phyloP scores from a whole-genome alignment of 331 rosid genomes.

The Prunus yedoensis region DNA sequence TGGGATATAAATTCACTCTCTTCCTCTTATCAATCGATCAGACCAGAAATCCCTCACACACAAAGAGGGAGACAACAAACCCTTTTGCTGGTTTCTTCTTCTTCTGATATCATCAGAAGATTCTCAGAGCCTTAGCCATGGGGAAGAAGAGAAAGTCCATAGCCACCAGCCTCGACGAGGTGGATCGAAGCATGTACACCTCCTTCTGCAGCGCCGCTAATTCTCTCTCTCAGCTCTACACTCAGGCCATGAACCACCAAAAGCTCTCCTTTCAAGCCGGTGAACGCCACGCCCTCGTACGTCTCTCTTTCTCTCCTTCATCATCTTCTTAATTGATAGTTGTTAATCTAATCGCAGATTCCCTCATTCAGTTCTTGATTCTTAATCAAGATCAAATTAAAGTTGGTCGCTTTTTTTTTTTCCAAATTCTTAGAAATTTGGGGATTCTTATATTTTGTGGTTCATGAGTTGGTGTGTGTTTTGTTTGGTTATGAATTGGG shows the following conservation, averaged over 20 bases:
- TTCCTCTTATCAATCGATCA: not conserved
- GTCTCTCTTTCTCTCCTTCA: not conserved
- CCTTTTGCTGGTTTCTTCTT: not conserved
- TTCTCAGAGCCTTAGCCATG: constrained; percentile 10
- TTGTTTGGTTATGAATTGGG: constrained; percentile 12
- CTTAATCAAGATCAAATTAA: not conserved
- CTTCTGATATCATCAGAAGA: not conserved
- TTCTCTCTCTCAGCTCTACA: constrained; percentile 76
- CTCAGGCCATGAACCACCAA: constrained; percentile 77
- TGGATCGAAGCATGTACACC: constrained; percentile 77
- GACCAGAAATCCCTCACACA: too few species aligned
- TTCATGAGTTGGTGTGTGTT: not conserved
- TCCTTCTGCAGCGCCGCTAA: constrained; percentile 84
- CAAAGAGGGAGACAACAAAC: too few species aligned
- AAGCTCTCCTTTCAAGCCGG: constrained; percentile 83
- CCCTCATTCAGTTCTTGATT: not conserved
- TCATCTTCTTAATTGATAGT: not conserved
- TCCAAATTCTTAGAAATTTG: not conserved
- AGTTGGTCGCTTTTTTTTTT: not conserved
- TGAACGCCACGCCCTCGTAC: constrained; percentile 76
- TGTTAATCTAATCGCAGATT: not conserved
- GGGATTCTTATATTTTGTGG: not conserved
- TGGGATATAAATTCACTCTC: not conserved
- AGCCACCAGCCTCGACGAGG: constrained; percentile 60
- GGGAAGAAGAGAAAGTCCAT: constrained; percentile 34